Conservation (phyloP, 2,329 filamentous ascomycete genomes). For the Lasiodiplodia gonubiensis region DNA sequence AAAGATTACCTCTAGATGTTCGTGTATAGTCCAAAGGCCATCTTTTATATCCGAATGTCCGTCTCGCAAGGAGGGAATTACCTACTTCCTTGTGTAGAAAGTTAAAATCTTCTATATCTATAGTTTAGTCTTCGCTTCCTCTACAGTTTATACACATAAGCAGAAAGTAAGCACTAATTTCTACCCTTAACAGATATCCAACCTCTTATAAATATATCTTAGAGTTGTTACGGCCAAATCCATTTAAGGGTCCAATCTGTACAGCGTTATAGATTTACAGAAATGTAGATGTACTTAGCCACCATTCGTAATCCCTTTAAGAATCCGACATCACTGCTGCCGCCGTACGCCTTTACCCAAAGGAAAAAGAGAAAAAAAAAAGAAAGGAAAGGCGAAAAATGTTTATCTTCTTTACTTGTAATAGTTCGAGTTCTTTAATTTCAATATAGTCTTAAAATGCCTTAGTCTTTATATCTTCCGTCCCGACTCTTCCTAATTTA, state of each 20-base stretch:
- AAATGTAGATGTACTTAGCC: not conserved
- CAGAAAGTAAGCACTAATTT: not conserved
- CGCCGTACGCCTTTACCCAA: not conserved
- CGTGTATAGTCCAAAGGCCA: too few relatives aligned
- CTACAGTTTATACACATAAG: too few relatives aligned
- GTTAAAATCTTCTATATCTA: too few relatives aligned
- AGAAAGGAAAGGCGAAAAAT: not conserved
- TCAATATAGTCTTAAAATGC: conserved; percentile 42
- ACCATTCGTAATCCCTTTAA: not conserved
- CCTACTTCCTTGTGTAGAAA: too few relatives aligned
- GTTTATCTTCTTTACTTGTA: not conserved
- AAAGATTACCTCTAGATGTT: too few relatives aligned
- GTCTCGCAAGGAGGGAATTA: too few relatives aligned
- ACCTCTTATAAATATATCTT: not conserved
- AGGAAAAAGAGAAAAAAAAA: not conserved
- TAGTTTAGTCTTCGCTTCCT: too few relatives aligned
- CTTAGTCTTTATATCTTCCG: conserved; percentile 50
- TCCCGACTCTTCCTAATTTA: conserved; percentile 46
- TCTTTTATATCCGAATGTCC: too few relatives aligned
- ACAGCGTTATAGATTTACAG: not conserved
- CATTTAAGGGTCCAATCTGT: not conserved
- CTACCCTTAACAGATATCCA: not conserved
- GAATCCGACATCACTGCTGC: not conserved
- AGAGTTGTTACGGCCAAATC: not conserved
- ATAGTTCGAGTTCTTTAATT: conserved; percentile 17